A percentile compares a stretch with the other conserved stretches of the same genome.
These are phyloP conservation scores for Sporobolomyces roseus DNA, from an alignment of 768 basidiomycete species.

Conservation along the genomic window DNA sequence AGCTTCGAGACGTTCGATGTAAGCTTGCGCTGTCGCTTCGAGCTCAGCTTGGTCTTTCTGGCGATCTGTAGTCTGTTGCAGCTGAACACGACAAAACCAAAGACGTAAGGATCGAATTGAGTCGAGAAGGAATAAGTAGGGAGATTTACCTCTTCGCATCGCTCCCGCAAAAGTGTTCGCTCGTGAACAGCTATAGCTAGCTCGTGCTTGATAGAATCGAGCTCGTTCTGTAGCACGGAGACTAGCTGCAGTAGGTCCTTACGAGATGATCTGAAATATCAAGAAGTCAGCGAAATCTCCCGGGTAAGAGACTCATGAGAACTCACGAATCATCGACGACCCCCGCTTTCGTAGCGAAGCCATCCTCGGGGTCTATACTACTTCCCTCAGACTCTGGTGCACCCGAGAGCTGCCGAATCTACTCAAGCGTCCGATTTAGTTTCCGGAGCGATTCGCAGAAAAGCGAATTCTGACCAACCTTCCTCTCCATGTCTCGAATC, in stretches of 20 bases:
- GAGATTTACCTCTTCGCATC: too few species aligned
- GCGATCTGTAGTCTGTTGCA: background rate
- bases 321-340: background rate
- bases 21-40: background rate
- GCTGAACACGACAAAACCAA: too few species aligned
- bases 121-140: too few species aligned
- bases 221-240: too few species aligned
- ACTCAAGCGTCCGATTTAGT: background rate
- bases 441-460: background rate
- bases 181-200: too few species aligned
- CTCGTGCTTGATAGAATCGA: too few species aligned
- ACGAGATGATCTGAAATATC: background rate
- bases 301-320: too few species aligned
- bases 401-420: slow-evolving; percentile 7
- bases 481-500: slow-evolving; percentile 23
- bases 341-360: background rate
- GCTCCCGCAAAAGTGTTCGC: too few species aligned
- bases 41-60: background rate
- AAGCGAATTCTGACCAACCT: background rate
- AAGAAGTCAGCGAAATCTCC: background rate
- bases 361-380: background rate
- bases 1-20: slow-evolving; percentile 13
- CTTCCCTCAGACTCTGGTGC: background rate
- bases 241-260: background rate
- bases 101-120: too few species aligned